phyloP scores from a whole-genome alignment of 352 stramenopile genomes.

The Phytophthora cryptogea region DNA sequence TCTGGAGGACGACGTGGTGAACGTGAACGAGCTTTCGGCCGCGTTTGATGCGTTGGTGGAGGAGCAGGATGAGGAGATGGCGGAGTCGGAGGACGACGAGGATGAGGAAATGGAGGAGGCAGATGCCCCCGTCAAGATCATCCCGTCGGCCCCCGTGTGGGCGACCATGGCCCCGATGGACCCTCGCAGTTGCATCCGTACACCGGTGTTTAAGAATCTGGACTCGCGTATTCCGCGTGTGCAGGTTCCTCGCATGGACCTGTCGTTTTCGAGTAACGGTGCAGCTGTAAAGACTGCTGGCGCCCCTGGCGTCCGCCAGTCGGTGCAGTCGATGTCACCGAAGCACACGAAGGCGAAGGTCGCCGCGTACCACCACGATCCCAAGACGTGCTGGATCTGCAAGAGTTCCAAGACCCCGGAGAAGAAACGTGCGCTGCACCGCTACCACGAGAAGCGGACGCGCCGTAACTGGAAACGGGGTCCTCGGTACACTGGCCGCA shows the following conservation, averaged over 20 bases:
- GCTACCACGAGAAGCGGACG: constrained; percentile 81
- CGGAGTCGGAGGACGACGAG: constrained; percentile 43
- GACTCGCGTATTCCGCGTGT: constrained; percentile 78
- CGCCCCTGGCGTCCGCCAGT: constrained; percentile 9
- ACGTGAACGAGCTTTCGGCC: constrained; percentile 73
- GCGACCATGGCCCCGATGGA: constrained; percentile 64
- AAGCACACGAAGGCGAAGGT: constrained; percentile 57
- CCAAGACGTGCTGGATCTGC: constrained; percentile 86
- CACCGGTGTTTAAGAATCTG: constrained; percentile 74
- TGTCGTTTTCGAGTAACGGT: constrained; percentile 43
- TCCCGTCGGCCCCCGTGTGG: constrained; percentile 60
- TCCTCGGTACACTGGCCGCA: constrained; percentile 79
- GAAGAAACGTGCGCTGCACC: constrained; percentile 83
- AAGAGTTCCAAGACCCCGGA: constrained; percentile 83
- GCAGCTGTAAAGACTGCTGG: constrained; percentile 23
- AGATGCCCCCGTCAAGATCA: constrained; percentile 42
- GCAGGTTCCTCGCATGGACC: constrained; percentile 72
- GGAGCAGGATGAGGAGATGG: constrained; percentile 41
- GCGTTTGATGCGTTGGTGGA: constrained; percentile 66
- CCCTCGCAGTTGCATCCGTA: constrained; percentile 78
- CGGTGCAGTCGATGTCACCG: constrained; percentile 45
- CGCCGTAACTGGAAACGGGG: constrained; percentile 86
- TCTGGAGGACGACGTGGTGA: constrained; percentile 68
- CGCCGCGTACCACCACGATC: constrained; percentile 67
- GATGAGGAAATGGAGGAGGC: constrained; percentile 47